Evolutionary conservation across 768 basidiomycete genomes (phyloP), one percentile per base, ranked within the genome.

Genomic region (Xerocomellus dryophilus): DNA sequence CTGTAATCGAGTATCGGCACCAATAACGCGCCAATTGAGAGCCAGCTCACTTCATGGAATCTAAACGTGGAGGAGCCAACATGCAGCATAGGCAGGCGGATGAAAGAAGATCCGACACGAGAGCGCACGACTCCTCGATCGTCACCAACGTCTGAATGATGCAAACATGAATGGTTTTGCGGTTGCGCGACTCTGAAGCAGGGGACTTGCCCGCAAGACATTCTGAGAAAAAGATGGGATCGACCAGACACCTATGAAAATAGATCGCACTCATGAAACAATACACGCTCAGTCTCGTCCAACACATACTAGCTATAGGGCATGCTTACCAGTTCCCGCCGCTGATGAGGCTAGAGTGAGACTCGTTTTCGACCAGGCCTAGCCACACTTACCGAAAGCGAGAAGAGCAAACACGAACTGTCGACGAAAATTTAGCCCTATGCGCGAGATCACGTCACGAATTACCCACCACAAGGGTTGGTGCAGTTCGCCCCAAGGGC

Each of bases 1-100:
- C 61, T 62, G 41, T 40, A 39, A 41, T 12, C 29, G 18, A 43
- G 17, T 15, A 23, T 43, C 29, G 21, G 9, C 17, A 27, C 31
- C 20, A 43, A 25, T 25, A 11, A 42, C 18, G 25, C 5, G 4
- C 38, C 17, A 2, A 32, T 9, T 7, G 14, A 23, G 14, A 42
- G 17, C 18, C 10, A 29, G 31, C 59, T 49, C 32, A 60, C 60
- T 32, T 47, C 39, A 46, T 41, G 21, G 51, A 25, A 43, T 32
- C 43, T 12, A 57, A 10, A 8, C 32, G 51, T 20, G 54, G 53
- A 5, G 58, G 48, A 15, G 54, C 18, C n/a, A 63, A 11, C 23
- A 63, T 53, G 18, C 56, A 56, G 21, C 57, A 63, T 20, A 63
- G 25, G 27, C 53, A 56, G 18, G 29, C 44, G 10, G 61, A 53